These are phyloP conservation scores for Catenaria anguillulae DNA, from an alignment of 371 early-diverging fungal genomes.

Conservation along the genomic window DNA sequence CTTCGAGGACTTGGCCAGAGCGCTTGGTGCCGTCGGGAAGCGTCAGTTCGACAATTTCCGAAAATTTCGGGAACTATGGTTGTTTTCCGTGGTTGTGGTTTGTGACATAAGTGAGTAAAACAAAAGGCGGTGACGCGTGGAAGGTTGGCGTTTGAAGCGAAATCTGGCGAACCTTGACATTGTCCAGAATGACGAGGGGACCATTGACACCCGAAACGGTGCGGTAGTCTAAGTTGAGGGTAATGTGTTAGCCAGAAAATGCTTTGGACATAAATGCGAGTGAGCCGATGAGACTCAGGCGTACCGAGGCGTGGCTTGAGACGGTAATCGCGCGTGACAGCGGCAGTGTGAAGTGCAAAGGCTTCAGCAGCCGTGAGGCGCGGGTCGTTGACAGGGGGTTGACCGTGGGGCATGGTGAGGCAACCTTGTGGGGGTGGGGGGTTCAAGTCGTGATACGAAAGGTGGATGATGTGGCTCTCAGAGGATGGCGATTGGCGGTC, in stretches of 20 bases:
- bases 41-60: constrained; percentile 97
- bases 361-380: constrained; percentile 20
- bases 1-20: constrained; percentile 98
- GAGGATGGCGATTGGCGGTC: too few species aligned
- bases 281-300: too few species aligned
- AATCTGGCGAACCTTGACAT: constrained; percentile 93
- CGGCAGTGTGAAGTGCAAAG: constrained; percentile 38
- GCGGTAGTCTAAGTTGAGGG: too few species aligned
- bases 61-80: constrained; percentile 80
- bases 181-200: constrained; percentile 98
- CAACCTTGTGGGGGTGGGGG: too few species aligned
- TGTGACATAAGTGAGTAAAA: too few species aligned
- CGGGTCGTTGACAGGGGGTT: neutral
- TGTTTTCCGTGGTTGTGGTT: too few species aligned
- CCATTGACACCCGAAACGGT: constrained; percentile 99
- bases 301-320: constrained; percentile 80
- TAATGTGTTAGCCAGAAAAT: too few species aligned
- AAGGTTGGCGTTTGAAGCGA: too few species aligned
- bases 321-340: constrained; percentile 73
- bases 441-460: too few species aligned
- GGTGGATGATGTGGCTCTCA: too few species aligned
- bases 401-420: constrained; percentile 1
- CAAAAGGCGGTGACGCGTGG: too few species aligned
- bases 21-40: constrained; percentile 94
- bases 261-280: too few species aligned